A percentile compares a stretch with the other conserved stretches of the same genome.
These are phyloP conservation scores for Begonia peltatifolia DNA, from an alignment of 306 rosid genomes.

Conservation along the genomic window DNA sequence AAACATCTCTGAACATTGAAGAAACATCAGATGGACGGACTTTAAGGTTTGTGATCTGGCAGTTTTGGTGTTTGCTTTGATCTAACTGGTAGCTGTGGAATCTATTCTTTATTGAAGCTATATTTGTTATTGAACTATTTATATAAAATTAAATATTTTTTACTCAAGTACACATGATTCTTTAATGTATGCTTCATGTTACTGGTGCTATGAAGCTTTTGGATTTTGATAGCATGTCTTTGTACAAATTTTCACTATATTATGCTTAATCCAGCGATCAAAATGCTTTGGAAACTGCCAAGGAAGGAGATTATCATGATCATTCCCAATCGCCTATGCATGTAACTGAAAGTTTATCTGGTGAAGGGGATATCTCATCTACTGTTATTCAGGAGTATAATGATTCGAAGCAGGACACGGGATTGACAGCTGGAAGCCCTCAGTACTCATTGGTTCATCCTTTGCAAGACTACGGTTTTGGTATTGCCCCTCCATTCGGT, in stretches of 20 bases:
- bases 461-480: slow-evolving; percentile 56
- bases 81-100: too few relatives aligned
- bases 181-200: too few relatives aligned
- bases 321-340: slow-evolving; percentile 43
- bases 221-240: slow-evolving; percentile 4
- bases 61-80: neutral
- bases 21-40: slow-evolving; percentile 50
- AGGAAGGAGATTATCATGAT: slow-evolving; percentile 56
- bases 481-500: slow-evolving; percentile 59
- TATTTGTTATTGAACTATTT: neutral
- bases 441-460: slow-evolving; percentile 45
- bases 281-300: slow-evolving; percentile 31
- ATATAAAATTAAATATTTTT: too few relatives aligned
- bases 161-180: neutral
- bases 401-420: slow-evolving; percentile 55
- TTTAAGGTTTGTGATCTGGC: slow-evolving; percentile 45
- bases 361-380: slow-evolving; percentile 55
- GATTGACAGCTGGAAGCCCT: slow-evolving; percentile 60
- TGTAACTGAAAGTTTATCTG: slow-evolving; percentile 36
- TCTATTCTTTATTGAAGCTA: too few relatives aligned
- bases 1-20: slow-evolving; percentile 53
- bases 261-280: slow-evolving; percentile 28
- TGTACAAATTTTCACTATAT: slow-evolving; percentile 7
- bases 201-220: neutral
- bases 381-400: slow-evolving; percentile 41